Evolutionary conservation across 768 basidiomycete genomes (phyloP).

Genomic region (Boletus reticulatus): DNA sequence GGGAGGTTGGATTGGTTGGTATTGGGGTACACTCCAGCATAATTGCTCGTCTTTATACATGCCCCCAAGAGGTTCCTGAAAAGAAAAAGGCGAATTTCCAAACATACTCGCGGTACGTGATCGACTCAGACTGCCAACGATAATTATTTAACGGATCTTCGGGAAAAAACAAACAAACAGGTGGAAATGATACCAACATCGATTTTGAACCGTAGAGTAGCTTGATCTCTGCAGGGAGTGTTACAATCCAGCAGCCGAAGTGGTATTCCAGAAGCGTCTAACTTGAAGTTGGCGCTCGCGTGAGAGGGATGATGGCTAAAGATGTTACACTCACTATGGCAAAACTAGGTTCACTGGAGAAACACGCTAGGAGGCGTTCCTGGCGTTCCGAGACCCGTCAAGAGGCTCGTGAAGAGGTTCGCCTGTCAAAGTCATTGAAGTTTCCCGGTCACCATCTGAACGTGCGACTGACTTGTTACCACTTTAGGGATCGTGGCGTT

Average conservation of each 20-base stretch:
- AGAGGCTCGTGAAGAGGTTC: neutral
- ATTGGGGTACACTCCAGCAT: conserved; percentile 6
- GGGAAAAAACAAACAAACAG: neutral
- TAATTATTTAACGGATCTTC: neutral
- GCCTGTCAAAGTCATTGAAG: neutral
- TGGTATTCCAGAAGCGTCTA: neutral
- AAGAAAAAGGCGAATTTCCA: conserved; percentile 1
- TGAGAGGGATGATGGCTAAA: neutral
- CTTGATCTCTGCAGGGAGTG: neutral
- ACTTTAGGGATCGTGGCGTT: neutral
- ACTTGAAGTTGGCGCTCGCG: neutral
- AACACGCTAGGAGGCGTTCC: neutral
- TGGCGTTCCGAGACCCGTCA: neutral
- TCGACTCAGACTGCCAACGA: neutral
- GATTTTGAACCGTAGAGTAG: neutral
- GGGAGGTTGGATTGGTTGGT: conserved; percentile 11
- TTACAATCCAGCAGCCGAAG: neutral
- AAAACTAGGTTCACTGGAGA: neutral
- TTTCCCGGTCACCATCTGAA: neutral
- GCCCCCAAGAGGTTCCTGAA: conserved; percentile 9
- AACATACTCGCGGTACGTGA: conserved; percentile 15
- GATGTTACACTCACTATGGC: conserved; percentile 6
- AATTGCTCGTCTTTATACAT: conserved; percentile 20
- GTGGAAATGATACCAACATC: conserved; percentile 5
- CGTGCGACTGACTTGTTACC: conserved; percentile 8